These are phyloP conservation scores for Dentipellis sp. DNA, from an alignment of 768 basidiomycete genomes.

Conservation along the genomic window DNA sequence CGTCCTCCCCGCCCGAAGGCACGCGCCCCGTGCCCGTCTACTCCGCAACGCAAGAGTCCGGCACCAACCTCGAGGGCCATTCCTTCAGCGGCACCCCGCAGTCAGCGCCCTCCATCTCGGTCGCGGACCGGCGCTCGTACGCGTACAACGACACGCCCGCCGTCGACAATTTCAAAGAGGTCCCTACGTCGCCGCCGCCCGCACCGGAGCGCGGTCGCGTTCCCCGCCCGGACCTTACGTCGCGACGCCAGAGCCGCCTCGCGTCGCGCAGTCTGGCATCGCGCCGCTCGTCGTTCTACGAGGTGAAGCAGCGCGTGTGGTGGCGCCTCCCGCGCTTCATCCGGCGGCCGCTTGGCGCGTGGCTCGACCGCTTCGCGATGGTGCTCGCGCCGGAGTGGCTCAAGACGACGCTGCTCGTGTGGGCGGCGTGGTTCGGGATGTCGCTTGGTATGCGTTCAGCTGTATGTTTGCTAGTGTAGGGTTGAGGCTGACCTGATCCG, in stretches of 20 bases:
- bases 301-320: conserved; percentile 30
- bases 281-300: conserved; percentile 35
- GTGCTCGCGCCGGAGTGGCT: conserved; percentile 73
- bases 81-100: conserved; percentile 16
- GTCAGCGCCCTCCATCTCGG: not conserved
- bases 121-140: conserved; percentile 1
- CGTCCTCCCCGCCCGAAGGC: not conserved
- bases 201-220: not conserved
- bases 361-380: conserved; percentile 58
- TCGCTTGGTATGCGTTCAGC: conserved; percentile 52
- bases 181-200: not conserved
- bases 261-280: conserved; percentile 1
- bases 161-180: not conserved
- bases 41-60: conserved; percentile 19
- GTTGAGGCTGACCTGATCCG: conserved; percentile 5
- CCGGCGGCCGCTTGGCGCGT: conserved; percentile 52
- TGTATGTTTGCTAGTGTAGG: not conserved
- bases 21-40: conserved; percentile 8
- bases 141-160: not conserved
- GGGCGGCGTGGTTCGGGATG: conserved; percentile 71
- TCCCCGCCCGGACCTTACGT: not conserved
- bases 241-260: conserved; percentile 7
- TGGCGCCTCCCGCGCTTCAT: conserved; percentile 44
- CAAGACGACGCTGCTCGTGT: conserved; percentile 68
- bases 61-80: conserved; percentile 20